phyloP scores from a whole-genome alignment of 441 rosid species.

The Macaranga tanarius region DNA sequence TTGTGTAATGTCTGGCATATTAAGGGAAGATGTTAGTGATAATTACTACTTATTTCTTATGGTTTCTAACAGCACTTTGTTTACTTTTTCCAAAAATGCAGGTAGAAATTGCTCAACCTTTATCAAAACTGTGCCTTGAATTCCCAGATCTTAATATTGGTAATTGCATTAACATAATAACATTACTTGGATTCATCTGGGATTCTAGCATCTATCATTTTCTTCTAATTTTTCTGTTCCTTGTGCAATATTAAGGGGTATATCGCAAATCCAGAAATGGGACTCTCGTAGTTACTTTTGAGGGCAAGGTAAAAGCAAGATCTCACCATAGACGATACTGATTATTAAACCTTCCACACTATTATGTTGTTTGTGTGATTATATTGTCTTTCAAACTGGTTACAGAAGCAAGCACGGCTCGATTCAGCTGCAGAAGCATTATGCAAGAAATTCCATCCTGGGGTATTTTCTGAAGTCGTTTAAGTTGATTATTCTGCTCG shows the following conservation, averaged over 20 bases:
- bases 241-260: conserved; percentile 46
- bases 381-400: conserved; percentile 5
- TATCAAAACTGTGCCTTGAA: conserved; percentile 78
- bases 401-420: conserved; percentile 56
- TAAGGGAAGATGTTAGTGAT: no score
- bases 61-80: conserved; percentile 9
- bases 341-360: neutral
- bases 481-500: conserved; percentile 17
- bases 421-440: conserved; percentile 56
- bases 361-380: neutral
- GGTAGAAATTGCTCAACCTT: conserved; percentile 82
- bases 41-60: neutral
- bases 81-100: conserved; percentile 33
- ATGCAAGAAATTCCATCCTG: conserved; percentile 52
- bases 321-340: neutral
- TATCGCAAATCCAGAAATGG: conserved; percentile 77
- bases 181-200: neutral
- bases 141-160: conserved; percentile 84
- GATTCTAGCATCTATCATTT: conserved; percentile 1
- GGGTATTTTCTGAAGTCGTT: conserved; percentile 43
- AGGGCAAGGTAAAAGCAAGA: conserved; percentile 68
- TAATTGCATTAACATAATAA: conserved; percentile 26
- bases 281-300: conserved; percentile 54
- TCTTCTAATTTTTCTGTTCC: conserved; percentile 23
- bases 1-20: neutral